Evolutionary conservation across 2,329 filamentous ascomycete species (phyloP), one percentile per base, ranked within the genome.

Genomic region (Aspergillus sp.): DNA sequence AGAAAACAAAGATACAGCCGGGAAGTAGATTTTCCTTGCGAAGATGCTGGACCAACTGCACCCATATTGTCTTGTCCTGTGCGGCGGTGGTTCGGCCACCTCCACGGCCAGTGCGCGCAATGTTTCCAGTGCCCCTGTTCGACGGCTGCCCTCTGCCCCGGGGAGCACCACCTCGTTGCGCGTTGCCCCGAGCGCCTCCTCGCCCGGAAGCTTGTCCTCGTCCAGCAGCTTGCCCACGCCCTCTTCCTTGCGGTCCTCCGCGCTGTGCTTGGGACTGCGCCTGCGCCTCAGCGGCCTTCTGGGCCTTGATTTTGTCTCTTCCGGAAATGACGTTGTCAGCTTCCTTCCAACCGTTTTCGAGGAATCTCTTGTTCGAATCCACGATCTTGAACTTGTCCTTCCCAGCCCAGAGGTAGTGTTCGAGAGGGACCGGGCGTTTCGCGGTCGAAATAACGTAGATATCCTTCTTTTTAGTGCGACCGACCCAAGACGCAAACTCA

Each of bases 391-490:
- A 82, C 67, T 96, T 94, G 34, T 87, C 84, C 71, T 97, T 97
- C 53, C 88, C 88, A 4, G 91, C 92, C 94, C 94, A 99, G 1
- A 99, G 80, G 64, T 93, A 99, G 70, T 99, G 94, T 64, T 99
- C 94, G 2, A 99, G 77, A 0, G 94, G 94, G 0, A 99, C 91
- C 0, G 94, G 94, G 54, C 94, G 84, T 72, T 99, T 99, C 0
- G 92, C 87, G 0, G 94, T 99, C 0, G 94, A 97, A 50, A 99
- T 99, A 63, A 99, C 94, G 68, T 97, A 99, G 31, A 99, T 97
- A 65, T 99, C 89, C 74, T 97, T 97, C 75, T 96, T 93, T 76
- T 99, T 99, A 0, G 94, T 99, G 47, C 94, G 84, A 10, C 94
- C 94, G 20, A 99, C 93, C 94, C 94, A 99, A 0, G 92, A 97